Evolutionary conservation across 352 stramenopile genomes (phyloP), one percentile per base, ranked within the genome.

Genomic region (Phytophthora litchii): DNA sequence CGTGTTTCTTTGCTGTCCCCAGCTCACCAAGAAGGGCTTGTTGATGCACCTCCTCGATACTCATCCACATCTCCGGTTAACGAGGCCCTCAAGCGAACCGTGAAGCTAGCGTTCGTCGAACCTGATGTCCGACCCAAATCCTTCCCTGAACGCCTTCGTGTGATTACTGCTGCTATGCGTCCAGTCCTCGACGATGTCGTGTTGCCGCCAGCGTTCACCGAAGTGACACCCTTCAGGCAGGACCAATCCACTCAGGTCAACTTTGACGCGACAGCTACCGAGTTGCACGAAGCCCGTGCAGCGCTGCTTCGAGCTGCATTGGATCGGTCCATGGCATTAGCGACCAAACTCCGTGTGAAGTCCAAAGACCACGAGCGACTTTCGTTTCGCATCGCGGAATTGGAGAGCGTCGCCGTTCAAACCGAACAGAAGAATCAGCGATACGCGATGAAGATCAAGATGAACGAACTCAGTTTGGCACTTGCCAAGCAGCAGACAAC

Each of bases 361-460:
- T 70, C 64, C 0, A 60, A 83, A 25, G 69, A 81, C n/a, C 60
- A 56, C n/a, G 80, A 89, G 37, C 64, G 53, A 1, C 37, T 76
- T 20, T 61, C 47, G 11, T 47, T 86, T 43, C 56, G 57, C 8
- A 42, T 78, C 17, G 53, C 60, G 1, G 58, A 71, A 19, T 29
- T 71, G 35, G 40, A 80, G 9, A 52, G 42, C 20, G 44, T 45
- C n/a, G 48, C 41, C 21, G 19, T 49, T n/a, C 61, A 63, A 44
- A 20, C 49, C 12, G 20, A 73, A 37, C 32, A 70, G 12, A 59
- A 70, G 36, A 50, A 44, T 38, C 48, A 70, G 31, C 72, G 46
- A 23, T 54, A 66, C 21, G 44, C 41, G 14, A 62, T 64, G 42
- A 72, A 71, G 56, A 51, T 76, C 11, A 41, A 51, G 9, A 40